Percentiles rank a stretch among this genome's conserved stretches.
Conservation (phyloP, 495 filamentous ascomycete species). For the Paragyromitra xinjiangensis region DNA sequence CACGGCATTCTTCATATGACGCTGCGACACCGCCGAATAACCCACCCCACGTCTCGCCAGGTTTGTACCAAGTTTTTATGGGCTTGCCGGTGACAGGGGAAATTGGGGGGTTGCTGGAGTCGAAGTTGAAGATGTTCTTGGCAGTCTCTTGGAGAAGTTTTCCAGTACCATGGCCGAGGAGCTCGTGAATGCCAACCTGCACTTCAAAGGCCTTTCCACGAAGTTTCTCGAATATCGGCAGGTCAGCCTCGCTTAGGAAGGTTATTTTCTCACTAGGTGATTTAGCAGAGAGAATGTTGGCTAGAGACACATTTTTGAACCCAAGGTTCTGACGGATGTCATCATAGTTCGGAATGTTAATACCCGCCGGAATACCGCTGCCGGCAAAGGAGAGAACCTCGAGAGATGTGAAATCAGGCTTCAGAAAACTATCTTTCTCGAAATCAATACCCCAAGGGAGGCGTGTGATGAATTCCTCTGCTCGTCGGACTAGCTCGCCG, state of each 20-base stretch:
- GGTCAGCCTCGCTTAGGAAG: constrained; percentile 79
- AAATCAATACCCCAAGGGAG: constrained; percentile 89
- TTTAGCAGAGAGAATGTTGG: constrained; percentile 90
- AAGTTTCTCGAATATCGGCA: constrained; percentile 78
- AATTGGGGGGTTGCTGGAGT: constrained; percentile 77
- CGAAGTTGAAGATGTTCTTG: constrained; percentile 85
- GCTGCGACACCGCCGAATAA: constrained; percentile 87
- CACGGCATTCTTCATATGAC: constrained; percentile 84
- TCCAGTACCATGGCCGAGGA: constrained; percentile 94
- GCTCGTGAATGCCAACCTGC: constrained; percentile 93
- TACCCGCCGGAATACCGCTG: constrained; percentile 78
- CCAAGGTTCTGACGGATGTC: constrained; percentile 90
- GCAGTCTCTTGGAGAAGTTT: constrained; percentile 92
- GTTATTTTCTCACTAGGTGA: constrained; percentile 87
- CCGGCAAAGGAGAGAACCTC: constrained; percentile 76
- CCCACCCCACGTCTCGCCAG: constrained; percentile 91
- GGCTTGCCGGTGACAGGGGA: constrained; percentile 80
- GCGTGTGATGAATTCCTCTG: constrained; percentile 82
- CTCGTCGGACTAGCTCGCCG: constrained; percentile 79
- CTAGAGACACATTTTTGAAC: constrained; percentile 97
- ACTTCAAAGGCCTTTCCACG: constrained; percentile 91
- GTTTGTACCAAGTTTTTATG: constrained; percentile 86
- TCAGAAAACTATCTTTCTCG: constrained; percentile 93
- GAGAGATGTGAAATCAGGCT: constrained; percentile 90
- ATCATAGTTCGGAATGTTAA: constrained; percentile 89